A percentile compares a stretch with the other conserved stretches of the same genome.
phyloP scores from a whole-genome alignment of 139 green algal genomes.

The Pseudopediastrum boryanum region DNA sequence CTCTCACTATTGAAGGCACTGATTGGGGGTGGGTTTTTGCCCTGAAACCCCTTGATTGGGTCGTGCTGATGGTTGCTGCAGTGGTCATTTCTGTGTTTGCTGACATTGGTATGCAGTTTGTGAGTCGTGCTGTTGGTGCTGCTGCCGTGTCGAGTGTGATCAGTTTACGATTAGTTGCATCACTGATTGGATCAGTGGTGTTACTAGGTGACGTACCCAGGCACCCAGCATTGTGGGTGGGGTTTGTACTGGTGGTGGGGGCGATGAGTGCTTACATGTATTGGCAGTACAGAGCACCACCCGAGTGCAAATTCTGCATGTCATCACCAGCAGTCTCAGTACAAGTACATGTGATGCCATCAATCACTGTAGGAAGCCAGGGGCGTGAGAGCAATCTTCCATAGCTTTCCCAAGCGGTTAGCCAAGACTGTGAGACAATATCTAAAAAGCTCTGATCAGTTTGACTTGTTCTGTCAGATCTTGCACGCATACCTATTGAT shows the following conservation, averaged over 20 bases:
- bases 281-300: no score
- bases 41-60: background rate
- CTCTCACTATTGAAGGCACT: background rate
- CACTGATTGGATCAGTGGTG: background rate
- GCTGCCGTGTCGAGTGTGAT: background rate
- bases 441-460: no score
- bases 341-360: no score
- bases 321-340: no score
- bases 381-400: no score
- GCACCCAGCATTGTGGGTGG: background rate
- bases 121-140: background rate
- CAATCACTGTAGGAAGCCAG: no score
- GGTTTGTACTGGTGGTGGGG: background rate
- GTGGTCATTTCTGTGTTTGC: background rate
- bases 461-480: no score
- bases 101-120: background rate
- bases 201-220: background rate
- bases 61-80: background rate
- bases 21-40: background rate
- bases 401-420: no score
- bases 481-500: no score
- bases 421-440: no score
- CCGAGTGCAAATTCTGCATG: no score
- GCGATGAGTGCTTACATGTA: constrained; percentile 8
- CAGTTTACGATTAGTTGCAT: background rate